A percentile compares a stretch with the other conserved stretches of the same genome.
Evolutionary conservation across 345 rosid genomes (phyloP).

Genomic region (Mercurialis annua): DNA sequence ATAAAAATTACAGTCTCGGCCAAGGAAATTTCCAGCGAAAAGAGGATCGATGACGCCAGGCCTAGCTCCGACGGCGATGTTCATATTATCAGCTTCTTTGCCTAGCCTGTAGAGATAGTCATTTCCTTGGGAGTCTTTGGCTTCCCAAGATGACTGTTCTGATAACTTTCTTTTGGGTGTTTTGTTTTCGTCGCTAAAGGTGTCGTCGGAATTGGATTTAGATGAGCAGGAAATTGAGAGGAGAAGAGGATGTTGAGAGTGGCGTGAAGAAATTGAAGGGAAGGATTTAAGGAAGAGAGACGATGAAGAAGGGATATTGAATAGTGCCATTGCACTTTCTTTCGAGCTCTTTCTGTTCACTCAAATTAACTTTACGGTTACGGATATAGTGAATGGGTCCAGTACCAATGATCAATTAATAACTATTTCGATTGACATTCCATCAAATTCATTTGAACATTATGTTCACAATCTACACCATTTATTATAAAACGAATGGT

Average conservation of each 20-base stretch:
- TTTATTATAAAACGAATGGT: too few relatives aligned
- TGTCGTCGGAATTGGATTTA: constrained; percentile 15
- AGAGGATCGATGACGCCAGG: constrained; percentile 76
- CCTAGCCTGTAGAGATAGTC: constrained; percentile 87
- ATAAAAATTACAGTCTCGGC: constrained; percentile 58
- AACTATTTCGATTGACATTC: too few relatives aligned
- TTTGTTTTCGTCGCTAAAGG: constrained; percentile 10
- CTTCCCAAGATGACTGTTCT: constrained; percentile 91
- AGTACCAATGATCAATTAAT: too few relatives aligned
- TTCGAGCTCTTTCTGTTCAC: constrained; percentile 13
- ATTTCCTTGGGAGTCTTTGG: constrained; percentile 66
- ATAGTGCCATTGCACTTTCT: constrained; percentile 30
- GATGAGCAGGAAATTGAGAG: constrained; percentile 39
- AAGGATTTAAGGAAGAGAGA: constrained; percentile 1
- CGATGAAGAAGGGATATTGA: constrained; percentile 26
- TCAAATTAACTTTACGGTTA: too few relatives aligned
- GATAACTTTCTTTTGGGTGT: constrained; percentile 43
- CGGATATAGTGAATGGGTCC: too few relatives aligned
- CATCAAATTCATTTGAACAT: too few relatives aligned
- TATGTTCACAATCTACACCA: too few relatives aligned
- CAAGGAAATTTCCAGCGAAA: constrained; percentile 81
- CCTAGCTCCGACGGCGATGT: constrained; percentile 82
- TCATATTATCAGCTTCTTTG: constrained; percentile 76
- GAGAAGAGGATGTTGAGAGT: constrained; percentile 9
- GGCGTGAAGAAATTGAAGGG: constrained; percentile 14